Conservation (phyloP, 2,329 filamentous ascomycete genomes). For the Alternaria viburni region DNA sequence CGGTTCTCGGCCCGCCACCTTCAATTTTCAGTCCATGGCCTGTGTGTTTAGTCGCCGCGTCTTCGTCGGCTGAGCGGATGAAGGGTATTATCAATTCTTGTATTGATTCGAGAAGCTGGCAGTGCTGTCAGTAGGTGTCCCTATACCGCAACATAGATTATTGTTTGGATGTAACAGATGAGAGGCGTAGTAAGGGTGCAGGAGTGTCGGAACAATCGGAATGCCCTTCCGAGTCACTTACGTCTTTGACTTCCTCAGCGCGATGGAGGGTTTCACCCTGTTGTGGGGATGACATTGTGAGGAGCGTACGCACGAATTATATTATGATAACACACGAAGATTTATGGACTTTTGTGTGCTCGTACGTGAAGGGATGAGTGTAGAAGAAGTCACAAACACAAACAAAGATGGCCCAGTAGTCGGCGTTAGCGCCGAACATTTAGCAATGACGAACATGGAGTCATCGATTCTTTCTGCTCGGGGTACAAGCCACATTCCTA, state of each 20-base stretch:
- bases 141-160: not conserved
- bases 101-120: conserved; percentile 55
- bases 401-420: conserved; percentile 2
- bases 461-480: conserved; percentile 12
- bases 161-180: not conserved
- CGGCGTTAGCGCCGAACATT: conserved; percentile 13
- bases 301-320: not conserved
- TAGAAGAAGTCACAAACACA: not conserved
- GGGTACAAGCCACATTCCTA: not conserved
- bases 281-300: conserved; percentile 4
- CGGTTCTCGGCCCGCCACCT: conserved; percentile 60
- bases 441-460: conserved; percentile 11
- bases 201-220: conserved; percentile 9
- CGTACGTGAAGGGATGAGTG: not conserved
- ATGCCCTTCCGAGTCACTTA: conserved; percentile 23
- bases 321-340: not conserved
- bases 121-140: not conserved
- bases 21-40: conserved; percentile 68
- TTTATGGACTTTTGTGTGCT: not conserved
- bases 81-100: conserved; percentile 73
- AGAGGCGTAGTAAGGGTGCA: conserved; percentile 4
- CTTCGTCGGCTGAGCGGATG: conserved; percentile 71
- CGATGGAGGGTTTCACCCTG: conserved; percentile 34
- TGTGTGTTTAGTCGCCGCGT: conserved; percentile 61
- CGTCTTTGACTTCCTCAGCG: conserved; percentile 49